Conservation (phyloP, 1,284 basidiomycete genomes). For the Cryptococcus jaspeensis region DNA sequence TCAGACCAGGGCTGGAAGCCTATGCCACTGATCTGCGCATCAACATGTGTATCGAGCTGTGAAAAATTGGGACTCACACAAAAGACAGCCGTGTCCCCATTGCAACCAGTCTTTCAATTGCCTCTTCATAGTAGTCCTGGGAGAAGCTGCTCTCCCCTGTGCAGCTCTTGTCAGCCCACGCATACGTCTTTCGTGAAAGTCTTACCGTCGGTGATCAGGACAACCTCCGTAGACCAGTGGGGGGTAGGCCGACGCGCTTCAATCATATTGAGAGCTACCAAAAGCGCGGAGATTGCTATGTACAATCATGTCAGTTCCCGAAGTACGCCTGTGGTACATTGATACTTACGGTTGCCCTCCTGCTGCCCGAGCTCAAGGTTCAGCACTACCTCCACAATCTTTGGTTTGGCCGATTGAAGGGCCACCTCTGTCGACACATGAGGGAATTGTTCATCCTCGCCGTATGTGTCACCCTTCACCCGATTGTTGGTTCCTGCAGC, state of each 20-base stretch:
- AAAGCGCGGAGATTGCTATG: conserved; percentile 66
- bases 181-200: conserved; percentile 63
- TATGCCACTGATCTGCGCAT: conserved; percentile 26
- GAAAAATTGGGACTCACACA: conserved; percentile 26
- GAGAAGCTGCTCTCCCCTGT: conserved; percentile 45
- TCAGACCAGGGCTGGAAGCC: conserved; percentile 31
- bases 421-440: conserved; percentile 70
- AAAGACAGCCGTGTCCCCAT: conserved; percentile 66
- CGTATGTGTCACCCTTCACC: conserved; percentile 11
- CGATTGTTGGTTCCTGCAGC: neutral
- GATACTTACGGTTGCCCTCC: conserved; percentile 43
- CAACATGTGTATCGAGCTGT: neutral
- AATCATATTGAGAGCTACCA: conserved; percentile 75
- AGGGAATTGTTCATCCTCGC: no score
- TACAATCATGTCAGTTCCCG: neutral
- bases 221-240: conserved; percentile 81
- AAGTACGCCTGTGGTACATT: neutral
- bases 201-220: conserved; percentile 77
- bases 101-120: conserved; percentile 64
- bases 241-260: conserved; percentile 56
- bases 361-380: conserved; percentile 58
- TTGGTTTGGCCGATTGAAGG: conserved; percentile 71
- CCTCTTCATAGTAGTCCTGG: conserved; percentile 63
- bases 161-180: conserved; percentile 30
- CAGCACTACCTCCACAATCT: conserved; percentile 72